These are phyloP conservation scores for Trametes sanguinea DNA, from an alignment of 768 basidiomycete species.

Conservation along the genomic window DNA sequence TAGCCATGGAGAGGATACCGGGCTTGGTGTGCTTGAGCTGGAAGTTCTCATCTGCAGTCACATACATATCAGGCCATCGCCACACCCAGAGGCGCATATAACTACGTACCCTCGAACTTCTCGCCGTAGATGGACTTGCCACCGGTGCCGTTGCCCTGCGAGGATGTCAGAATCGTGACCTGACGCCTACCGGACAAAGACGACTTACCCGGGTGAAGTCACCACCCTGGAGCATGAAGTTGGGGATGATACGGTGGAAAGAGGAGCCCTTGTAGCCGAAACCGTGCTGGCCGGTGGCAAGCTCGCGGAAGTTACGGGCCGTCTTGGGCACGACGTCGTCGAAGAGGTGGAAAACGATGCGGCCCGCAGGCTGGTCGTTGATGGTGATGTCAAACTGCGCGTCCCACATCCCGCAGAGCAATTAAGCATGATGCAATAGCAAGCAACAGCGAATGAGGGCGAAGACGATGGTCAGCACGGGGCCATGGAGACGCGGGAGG, in stretches of 20 bases:
- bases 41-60: conserved; percentile 65
- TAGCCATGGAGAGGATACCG: conserved; percentile 83
- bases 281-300: conserved; percentile 74
- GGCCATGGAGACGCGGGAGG: not conserved
- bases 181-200: no score
- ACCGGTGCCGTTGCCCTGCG: conserved; percentile 58
- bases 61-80: not conserved
- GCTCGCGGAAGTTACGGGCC: conserved; percentile 84
- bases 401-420: not conserved
- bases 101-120: conserved; percentile 49
- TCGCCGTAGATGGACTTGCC: conserved; percentile 37
- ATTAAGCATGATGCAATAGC: not conserved
- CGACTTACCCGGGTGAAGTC: conserved; percentile 61
- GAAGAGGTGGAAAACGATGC: conserved; percentile 83
- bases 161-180: not conserved
- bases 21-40: conserved; percentile 60
- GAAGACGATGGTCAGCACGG: not conserved
- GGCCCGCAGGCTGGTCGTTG: conserved; percentile 42
- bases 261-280: conserved; percentile 69
- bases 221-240: conserved; percentile 85
- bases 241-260: conserved; percentile 85
- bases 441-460: not conserved
- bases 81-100: conserved; percentile 41
- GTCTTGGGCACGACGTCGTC: conserved; percentile 79
- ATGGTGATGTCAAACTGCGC: conserved; percentile 69